Evolutionary conservation across 345 rosid genomes (phyloP).

Genomic region (Arabis alpina): DNA sequence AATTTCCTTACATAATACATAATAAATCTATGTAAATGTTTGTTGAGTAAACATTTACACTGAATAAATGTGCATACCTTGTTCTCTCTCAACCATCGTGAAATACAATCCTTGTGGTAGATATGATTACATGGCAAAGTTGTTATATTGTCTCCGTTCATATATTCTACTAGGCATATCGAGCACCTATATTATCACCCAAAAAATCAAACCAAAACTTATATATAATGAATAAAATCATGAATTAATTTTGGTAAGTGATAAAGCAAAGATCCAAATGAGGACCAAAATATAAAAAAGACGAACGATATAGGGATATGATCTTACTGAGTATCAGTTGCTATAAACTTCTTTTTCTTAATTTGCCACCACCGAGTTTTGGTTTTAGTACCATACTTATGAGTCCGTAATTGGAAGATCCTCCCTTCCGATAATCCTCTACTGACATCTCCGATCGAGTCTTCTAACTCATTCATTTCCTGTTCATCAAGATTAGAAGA

Average conservation of each 20-base stretch:
- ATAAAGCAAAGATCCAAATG: no score
- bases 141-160: no score
- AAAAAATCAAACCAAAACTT: no score
- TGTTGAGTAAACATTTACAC: no score
- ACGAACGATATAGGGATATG: neutral
- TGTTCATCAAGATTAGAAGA: neutral
- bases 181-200: no score
- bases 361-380: neutral
- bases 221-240: neutral
- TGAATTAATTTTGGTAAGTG: neutral
- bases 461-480: slow-evolving; percentile 38
- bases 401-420: slow-evolving; percentile 2
- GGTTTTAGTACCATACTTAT: slow-evolving; percentile 25
- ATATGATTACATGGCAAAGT: no score
- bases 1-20: no score
- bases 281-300: neutral
- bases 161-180: no score
- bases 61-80: no score
- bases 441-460: slow-evolving; percentile 15
- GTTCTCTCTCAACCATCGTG: no score
- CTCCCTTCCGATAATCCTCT: slow-evolving; percentile 7
- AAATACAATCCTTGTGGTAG: no score
- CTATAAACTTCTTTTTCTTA: slow-evolving; percentile 20
- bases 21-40: no score
- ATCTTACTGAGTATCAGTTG: slow-evolving; percentile 35